These are phyloP conservation scores for Arabidopsis hybrid DNA, from an alignment of 441 rosid species.

Conservation along the genomic window DNA sequence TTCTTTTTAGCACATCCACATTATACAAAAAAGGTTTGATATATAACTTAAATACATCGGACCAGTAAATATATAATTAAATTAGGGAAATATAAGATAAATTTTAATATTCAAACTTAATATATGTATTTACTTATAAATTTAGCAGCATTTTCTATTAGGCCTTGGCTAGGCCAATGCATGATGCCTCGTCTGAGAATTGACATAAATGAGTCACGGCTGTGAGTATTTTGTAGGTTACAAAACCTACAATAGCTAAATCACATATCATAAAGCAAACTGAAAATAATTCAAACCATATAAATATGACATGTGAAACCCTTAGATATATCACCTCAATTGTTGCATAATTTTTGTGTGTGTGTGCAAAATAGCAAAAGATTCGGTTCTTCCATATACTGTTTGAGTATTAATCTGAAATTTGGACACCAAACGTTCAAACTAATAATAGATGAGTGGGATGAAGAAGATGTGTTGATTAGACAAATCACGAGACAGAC, in stretches of 20 bases:
- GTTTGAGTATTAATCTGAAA: no score
- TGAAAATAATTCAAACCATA: not conserved
- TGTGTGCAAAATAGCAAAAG: no score
- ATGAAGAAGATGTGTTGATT: conserved; percentile 29
- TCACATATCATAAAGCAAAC: not conserved
- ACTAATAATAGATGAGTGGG: conserved; percentile 33
- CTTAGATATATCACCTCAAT: no score
- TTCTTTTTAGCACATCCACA: not conserved
- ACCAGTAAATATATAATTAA: not conserved
- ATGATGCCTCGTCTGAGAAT: not conserved
- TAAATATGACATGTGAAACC: not conserved
- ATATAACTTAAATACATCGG: not conserved
- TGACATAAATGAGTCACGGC: not conserved
- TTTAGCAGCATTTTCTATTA: not conserved
- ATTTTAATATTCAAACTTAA: no score
- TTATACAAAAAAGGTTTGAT: not conserved
- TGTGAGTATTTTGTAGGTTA: not conserved
- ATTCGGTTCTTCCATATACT: no score
- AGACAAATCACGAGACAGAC: conserved; percentile 46
- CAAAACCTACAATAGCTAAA: not conserved
- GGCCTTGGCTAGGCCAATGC: not conserved
- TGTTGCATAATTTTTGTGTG: no score
- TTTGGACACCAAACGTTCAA: conserved; percentile 30
- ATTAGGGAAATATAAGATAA: not conserved
- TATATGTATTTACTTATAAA: no score